These are phyloP conservation scores for Trypanosoma lewisi DNA, from an alignment of 208 protist genomes.

Conservation along the genomic window DNA sequence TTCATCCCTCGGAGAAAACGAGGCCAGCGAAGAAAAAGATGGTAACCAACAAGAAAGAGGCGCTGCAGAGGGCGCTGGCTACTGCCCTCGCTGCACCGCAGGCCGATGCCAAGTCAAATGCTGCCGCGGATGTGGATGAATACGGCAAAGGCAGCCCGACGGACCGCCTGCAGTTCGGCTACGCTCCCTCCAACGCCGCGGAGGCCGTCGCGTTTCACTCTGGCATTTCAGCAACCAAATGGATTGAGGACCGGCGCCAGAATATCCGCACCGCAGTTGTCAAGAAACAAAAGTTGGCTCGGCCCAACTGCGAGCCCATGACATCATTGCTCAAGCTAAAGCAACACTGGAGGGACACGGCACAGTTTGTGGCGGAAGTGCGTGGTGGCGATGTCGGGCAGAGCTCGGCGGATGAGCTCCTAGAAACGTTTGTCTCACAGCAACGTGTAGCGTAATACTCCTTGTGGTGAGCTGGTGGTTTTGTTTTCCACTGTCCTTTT, in stretches of 20 bases:
- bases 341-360: slow-evolving; percentile 62
- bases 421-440: slow-evolving; percentile 69
- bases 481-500: slow-evolving; percentile 7
- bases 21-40: background rate
- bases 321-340: slow-evolving; percentile 75
- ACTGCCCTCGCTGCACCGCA: slow-evolving; percentile 20
- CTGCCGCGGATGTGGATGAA: slow-evolving; percentile 31
- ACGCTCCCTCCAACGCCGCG: slow-evolving; percentile 58
- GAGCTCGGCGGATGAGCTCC: slow-evolving; percentile 53
- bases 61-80: slow-evolving; percentile 28
- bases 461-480: background rate
- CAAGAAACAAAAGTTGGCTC: slow-evolving; percentile 46
- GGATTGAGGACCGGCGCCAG: slow-evolving; percentile 41
- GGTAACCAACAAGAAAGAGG: slow-evolving; percentile 24
- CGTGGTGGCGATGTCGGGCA: slow-evolving; percentile 27
- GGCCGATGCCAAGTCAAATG: background rate
- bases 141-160: slow-evolving; percentile 80
- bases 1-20: background rate
- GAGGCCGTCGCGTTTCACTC: slow-evolving; percentile 81
- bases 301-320: slow-evolving; percentile 72
- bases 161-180: slow-evolving; percentile 87
- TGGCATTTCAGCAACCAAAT: slow-evolving; percentile 36
- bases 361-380: slow-evolving; percentile 52
- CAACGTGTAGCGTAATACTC: slow-evolving; percentile 44
- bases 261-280: slow-evolving; percentile 34